Evolutionary conservation across 2,329 filamentous ascomycete genomes (phyloP).

Genomic region (Fusarium decemcellulare): DNA sequence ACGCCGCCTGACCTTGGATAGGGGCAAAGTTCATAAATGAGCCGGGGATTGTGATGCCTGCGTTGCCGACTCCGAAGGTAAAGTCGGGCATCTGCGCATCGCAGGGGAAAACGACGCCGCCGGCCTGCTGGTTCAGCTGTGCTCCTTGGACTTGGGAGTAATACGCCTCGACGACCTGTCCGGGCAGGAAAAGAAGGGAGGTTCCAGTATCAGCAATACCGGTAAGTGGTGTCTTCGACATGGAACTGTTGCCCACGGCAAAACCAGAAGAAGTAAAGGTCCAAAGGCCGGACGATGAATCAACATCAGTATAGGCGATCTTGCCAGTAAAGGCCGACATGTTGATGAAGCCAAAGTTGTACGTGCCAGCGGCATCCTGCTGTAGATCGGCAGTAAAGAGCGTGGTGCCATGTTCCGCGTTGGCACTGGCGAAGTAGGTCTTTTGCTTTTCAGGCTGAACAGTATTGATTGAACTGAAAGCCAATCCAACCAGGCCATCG

Average conservation of each 20-base stretch:
- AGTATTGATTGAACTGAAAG: conserved; percentile 60
- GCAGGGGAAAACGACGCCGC: conserved; percentile 65
- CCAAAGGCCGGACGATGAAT: conserved; percentile 76
- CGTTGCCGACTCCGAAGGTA: conserved; percentile 68
- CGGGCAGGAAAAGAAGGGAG: conserved; percentile 74
- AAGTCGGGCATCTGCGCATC: conserved; percentile 61
- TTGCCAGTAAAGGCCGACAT: conserved; percentile 71
- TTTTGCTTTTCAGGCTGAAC: conserved; percentile 57
- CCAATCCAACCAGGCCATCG: conserved; percentile 61
- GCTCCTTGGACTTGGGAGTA: conserved; percentile 63
- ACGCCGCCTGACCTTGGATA: conserved; percentile 42
- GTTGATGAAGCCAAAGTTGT: conserved; percentile 83
- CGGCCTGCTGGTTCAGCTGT: conserved; percentile 54
- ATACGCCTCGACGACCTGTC: conserved; percentile 64
- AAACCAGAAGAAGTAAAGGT: conserved; percentile 59
- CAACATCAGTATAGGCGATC: conserved; percentile 73
- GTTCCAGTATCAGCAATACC: conserved; percentile 73
- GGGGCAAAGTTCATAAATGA: conserved; percentile 67
- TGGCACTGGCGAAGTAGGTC: conserved; percentile 59
- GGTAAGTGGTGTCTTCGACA: conserved; percentile 47
- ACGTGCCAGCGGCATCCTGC: conserved; percentile 68
- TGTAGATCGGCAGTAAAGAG: conserved; percentile 80
- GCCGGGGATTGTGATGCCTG: conserved; percentile 70
- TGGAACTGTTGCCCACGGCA: conserved; percentile 43
- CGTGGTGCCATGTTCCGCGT: conserved; percentile 27